Conservation (phyloP, 331 rosid genomes). For the Acacia pycnantha region DNA sequence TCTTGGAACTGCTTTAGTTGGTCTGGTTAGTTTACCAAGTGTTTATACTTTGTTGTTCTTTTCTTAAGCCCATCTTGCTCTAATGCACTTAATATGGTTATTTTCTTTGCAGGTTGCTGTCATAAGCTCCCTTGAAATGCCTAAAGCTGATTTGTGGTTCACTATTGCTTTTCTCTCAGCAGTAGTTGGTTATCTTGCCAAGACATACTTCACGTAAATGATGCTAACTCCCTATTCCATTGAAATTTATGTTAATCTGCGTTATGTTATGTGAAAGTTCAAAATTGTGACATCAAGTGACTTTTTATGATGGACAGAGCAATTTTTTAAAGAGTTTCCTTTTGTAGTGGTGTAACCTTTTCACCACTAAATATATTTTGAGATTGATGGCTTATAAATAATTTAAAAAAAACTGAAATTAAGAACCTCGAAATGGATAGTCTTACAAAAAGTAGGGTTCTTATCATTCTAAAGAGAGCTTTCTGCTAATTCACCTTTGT, state of each 20-base stretch:
- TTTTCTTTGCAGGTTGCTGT: slow-evolving; percentile 73
- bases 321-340: not conserved
- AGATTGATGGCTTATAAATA: not conserved
- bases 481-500: not conserved
- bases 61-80: slow-evolving; percentile 24
- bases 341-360: not conserved
- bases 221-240: not conserved
- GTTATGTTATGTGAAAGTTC: not conserved
- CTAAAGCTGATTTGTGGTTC: slow-evolving; percentile 85
- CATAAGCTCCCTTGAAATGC: slow-evolving; percentile 75
- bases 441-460: not conserved
- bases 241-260: not conserved
- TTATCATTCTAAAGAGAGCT: not conserved
- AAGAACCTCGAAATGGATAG: not conserved
- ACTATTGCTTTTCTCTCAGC: slow-evolving; percentile 76
- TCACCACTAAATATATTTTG: not conserved
- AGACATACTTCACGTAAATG: slow-evolving; percentile 89
- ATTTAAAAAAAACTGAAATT: not conserved
- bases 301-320: not conserved
- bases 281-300: not conserved
- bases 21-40: slow-evolving; percentile 66
- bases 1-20: slow-evolving; percentile 84
- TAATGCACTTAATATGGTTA: slow-evolving; percentile 13
- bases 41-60: slow-evolving; percentile 5
- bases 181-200: slow-evolving; percentile 82